Percentiles rank a stretch among this genome's conserved stretches.
These are phyloP conservation scores for Aaosphaeria arxii DNA, from an alignment of 2,329 filamentous ascomycete species.

Conservation along the genomic window DNA sequence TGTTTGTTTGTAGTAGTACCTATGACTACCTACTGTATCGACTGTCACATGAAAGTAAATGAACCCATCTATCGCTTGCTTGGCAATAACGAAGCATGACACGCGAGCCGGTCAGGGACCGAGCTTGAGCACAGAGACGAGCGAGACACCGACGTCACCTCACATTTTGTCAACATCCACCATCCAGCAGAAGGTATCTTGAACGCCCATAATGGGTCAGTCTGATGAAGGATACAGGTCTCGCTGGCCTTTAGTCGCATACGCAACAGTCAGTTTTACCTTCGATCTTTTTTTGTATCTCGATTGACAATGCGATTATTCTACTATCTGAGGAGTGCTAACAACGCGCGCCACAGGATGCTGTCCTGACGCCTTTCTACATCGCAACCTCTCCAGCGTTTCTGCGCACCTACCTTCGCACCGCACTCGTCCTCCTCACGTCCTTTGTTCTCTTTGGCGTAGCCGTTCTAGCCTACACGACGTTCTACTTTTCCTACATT, in stretches of 20 bases:
- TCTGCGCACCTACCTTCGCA: conserved; percentile 63
- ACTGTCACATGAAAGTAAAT: too few species aligned
- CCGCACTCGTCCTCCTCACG: conserved; percentile 52
- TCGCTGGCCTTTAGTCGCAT: conserved; percentile 21
- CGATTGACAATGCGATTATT: too few species aligned
- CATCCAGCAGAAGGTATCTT: not conserved
- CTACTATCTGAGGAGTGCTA: too few species aligned
- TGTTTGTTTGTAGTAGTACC: too few species aligned
- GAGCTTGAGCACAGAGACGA: not conserved
- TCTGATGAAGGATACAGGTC: not conserved
- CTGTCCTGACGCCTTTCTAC: conserved; percentile 53
- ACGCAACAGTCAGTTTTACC: too few species aligned
- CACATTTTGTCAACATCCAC: conserved; percentile 8
- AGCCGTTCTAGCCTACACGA: conserved; percentile 59
- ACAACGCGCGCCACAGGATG: conserved; percentile 32
- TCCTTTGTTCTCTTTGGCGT: conserved; percentile 55
- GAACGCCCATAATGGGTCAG: not conserved
- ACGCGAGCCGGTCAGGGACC: too few species aligned
- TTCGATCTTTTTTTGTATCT: too few species aligned
- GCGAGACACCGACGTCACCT: conserved; percentile 17
- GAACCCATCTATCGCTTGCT: too few species aligned
- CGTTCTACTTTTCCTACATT: conserved; percentile 69
- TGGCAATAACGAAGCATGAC: too few species aligned
- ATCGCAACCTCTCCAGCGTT: conserved; percentile 59
- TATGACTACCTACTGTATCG: too few species aligned